Evolutionary conservation across 1,284 basidiomycete species (phyloP).

Genomic region (Grifola frondosa): DNA sequence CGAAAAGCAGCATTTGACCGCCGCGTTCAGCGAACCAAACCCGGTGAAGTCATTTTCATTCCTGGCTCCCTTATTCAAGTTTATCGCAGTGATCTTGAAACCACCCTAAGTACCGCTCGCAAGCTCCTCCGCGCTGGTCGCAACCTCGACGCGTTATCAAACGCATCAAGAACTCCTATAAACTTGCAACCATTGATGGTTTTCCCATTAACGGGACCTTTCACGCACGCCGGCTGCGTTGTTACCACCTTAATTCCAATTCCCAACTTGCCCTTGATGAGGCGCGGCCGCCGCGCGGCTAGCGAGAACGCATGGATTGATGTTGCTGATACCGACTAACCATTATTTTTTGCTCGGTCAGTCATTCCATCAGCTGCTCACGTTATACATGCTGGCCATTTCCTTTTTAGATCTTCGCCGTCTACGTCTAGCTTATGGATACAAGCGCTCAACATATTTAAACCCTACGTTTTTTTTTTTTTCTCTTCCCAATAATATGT

Average conservation of each 20-base stretch:
- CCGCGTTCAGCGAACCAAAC: constrained; percentile 7
- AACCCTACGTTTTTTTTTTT: too few relatives aligned
- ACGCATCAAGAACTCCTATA: constrained; percentile 25
- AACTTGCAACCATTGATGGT: constrained; percentile 16
- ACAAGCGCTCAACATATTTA: too few relatives aligned
- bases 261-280: constrained; percentile 4
- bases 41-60: constrained; percentile 18
- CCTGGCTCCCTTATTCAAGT: constrained; percentile 8
- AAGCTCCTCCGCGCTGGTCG: constrained; percentile 30
- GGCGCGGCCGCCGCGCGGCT: neutral
- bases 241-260: constrained; percentile 2
- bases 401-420: too few relatives aligned
- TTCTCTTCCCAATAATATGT: too few relatives aligned
- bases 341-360: too few relatives aligned
- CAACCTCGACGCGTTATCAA: constrained; percentile 17
- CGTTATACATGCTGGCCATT: too few relatives aligned
- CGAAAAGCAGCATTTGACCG: constrained; percentile 23
- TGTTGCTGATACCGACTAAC: too few relatives aligned
- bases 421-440: too few relatives aligned
- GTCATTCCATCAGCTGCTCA: too few relatives aligned
- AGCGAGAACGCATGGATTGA: neutral
- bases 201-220: constrained; percentile 11
- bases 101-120: constrained; percentile 18
- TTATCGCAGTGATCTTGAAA: constrained; percentile 18
- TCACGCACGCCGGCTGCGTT: constrained; percentile 20